Conservation (phyloP, 768 basidiomycete species). For the Hortiboletus flavorubellus region DNA sequence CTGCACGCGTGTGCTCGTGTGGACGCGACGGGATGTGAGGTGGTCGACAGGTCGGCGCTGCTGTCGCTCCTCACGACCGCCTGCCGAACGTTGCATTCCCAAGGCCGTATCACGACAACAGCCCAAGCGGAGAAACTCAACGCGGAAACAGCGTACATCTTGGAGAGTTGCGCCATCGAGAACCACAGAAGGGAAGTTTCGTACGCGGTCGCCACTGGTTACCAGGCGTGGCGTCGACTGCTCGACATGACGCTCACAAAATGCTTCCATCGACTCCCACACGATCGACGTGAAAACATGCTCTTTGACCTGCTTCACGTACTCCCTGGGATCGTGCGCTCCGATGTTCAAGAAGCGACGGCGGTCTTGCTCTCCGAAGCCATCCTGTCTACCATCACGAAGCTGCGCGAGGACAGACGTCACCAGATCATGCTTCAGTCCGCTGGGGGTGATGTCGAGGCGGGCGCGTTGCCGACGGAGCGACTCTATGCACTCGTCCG, state of each 20-base stretch:
- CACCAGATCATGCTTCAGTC: conserved; percentile 68
- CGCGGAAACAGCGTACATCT: conserved; percentile 67
- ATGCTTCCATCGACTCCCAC: conserved; percentile 79
- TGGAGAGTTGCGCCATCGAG: conserved; percentile 82
- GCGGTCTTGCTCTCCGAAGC: conserved; percentile 83
- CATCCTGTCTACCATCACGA: conserved; percentile 78
- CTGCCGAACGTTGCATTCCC: conserved; percentile 58
- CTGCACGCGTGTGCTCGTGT: conserved; percentile 65
- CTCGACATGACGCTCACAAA: conserved; percentile 84
- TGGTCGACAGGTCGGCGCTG: conserved; percentile 74
- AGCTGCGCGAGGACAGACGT: conserved; percentile 79
- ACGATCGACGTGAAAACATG: conserved; percentile 82
- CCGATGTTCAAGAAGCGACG: conserved; percentile 65
- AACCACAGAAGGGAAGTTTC: conserved; percentile 84
- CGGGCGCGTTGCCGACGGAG: conserved; percentile 75
- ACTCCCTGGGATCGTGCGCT: conserved; percentile 67
- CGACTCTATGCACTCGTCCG: conserved; percentile 72
- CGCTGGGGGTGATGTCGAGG: conserved; percentile 56
- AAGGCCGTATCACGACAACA: conserved; percentile 61
- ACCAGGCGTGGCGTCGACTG: conserved; percentile 81
- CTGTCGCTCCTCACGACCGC: conserved; percentile 64
- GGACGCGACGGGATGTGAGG: conserved; percentile 72
- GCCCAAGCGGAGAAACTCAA: conserved; percentile 64
- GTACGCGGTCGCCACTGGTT: conserved; percentile 64
- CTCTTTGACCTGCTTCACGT: conserved; percentile 87